These are phyloP conservation scores for Tillandsia fasciculata DNA, from an alignment of 176 grass and related monocot species.

Conservation along the genomic window DNA sequence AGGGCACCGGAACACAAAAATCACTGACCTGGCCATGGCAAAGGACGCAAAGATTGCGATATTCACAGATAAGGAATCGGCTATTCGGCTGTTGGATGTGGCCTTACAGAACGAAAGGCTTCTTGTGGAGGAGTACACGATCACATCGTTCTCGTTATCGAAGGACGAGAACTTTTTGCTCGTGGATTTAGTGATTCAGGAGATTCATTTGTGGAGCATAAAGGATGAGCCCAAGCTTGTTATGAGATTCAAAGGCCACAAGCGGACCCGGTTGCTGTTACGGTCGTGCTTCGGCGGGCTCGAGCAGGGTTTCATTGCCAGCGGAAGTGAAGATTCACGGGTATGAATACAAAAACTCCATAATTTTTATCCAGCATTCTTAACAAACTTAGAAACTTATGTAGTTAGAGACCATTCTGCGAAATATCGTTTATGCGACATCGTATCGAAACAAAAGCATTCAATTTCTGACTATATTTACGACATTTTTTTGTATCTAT, in stretches of 20 bases:
- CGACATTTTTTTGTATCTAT: background rate
- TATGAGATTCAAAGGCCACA: slow-evolving; percentile 62
- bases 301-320: slow-evolving; percentile 79
- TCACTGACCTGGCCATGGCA: slow-evolving; percentile 22
- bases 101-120: slow-evolving; percentile 50
- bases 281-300: slow-evolving; percentile 94
- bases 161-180: slow-evolving; percentile 77
- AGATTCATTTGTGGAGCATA: slow-evolving; percentile 94
- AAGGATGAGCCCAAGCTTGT: slow-evolving; percentile 46
- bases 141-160: slow-evolving; percentile 81
- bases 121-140: slow-evolving; percentile 49
- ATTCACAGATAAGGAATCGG: slow-evolving; percentile 37
- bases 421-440: too few species aligned
- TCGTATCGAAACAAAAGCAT: too few species aligned
- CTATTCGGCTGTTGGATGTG: slow-evolving; percentile 58
- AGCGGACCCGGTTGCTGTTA: slow-evolving; percentile 60
- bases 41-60: slow-evolving; percentile 57
- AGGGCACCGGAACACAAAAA: too few species aligned
- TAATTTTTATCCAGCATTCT: too few species aligned
- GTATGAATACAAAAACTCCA: slow-evolving; percentile 16
- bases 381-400: too few species aligned
- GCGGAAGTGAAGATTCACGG: slow-evolving; percentile 91
- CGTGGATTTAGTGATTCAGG: slow-evolving; percentile 50
- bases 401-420: too few species aligned
- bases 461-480: background rate